These are phyloP conservation scores for Rhinocladiella similis DNA, from an alignment of 2,329 filamentous ascomycete species.

Conservation along the genomic window DNA sequence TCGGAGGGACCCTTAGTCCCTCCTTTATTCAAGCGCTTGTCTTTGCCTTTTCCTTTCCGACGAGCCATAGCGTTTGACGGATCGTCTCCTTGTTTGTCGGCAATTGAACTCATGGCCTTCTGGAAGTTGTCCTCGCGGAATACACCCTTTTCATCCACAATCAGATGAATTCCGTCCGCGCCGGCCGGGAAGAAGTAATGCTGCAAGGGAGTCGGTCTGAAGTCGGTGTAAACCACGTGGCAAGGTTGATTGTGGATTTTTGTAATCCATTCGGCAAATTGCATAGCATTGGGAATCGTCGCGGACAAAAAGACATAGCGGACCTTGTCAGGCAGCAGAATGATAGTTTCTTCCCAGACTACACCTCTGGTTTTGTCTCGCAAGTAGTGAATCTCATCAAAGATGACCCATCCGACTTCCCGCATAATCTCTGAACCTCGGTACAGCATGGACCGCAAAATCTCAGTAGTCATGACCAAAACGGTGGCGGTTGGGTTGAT, in stretches of 20 bases:
- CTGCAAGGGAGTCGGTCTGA: constrained; percentile 91
- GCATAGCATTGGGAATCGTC: constrained; percentile 97
- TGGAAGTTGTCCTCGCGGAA: constrained; percentile 98
- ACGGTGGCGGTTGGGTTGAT: constrained; percentile 99
- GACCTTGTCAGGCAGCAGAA: constrained; percentile 95
- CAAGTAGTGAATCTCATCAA: constrained; percentile 99
- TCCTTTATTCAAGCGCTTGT: constrained; percentile 89
- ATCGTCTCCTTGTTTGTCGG: constrained; percentile 83
- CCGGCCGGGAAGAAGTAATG: constrained; percentile 97
- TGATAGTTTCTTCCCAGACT: constrained; percentile 99
- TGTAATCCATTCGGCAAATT: constrained; percentile 98
- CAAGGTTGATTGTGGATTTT: constrained; percentile 98
- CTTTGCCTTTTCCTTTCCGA: constrained; percentile 81
- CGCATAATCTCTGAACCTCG: constrained; percentile 98
- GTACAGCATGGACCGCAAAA: constrained; percentile 97
- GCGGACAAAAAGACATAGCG: constrained; percentile 97
- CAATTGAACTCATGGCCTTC: constrained; percentile 87
- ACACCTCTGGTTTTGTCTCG: constrained; percentile 91
- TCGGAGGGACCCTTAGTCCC: constrained; percentile 72
- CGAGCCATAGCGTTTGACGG: constrained; percentile 76
- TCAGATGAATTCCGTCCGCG: constrained; percentile 86
- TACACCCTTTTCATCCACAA: constrained; percentile 94
- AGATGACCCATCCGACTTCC: constrained; percentile 97
- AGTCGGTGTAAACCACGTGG: constrained; percentile 98
- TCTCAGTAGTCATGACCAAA: constrained; percentile 98